A percentile compares a stretch with the other conserved stretches of the same genome.
These are phyloP conservation scores for Polyporus arcularius DNA, from an alignment of 768 basidiomycete species.

Conservation along the genomic window DNA sequence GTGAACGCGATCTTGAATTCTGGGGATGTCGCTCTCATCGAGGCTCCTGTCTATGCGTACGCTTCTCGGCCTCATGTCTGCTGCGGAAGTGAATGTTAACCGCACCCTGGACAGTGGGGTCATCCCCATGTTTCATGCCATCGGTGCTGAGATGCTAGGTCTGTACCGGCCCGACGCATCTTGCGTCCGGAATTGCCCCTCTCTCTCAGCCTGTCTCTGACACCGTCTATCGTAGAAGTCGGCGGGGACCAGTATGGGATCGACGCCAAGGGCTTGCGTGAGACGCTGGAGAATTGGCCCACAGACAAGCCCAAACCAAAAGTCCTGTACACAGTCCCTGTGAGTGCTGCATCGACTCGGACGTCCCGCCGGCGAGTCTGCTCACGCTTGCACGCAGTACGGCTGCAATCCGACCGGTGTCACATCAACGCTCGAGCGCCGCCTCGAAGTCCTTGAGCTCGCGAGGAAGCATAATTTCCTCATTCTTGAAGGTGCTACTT, in stretches of 20 bases:
- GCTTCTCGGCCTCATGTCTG: neutral
- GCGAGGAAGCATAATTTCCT: slow-evolving; percentile 75
- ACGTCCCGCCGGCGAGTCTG: neutral
- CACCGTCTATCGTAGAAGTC: slow-evolving; percentile 52
- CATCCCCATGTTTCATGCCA: slow-evolving; percentile 59
- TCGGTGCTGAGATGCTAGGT: slow-evolving; percentile 64
- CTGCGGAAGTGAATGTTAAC: slow-evolving; percentile 23
- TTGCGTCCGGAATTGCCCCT: neutral
- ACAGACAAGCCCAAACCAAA: slow-evolving; percentile 69
- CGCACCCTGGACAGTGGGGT: slow-evolving; percentile 50
- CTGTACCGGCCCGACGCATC: slow-evolving; percentile 16
- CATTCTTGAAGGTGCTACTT: slow-evolving; percentile 73
- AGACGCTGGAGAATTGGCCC: slow-evolving; percentile 77
- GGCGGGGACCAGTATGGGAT: slow-evolving; percentile 77
- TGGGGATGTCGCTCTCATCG: slow-evolving; percentile 81
- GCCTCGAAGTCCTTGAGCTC: slow-evolving; percentile 69
- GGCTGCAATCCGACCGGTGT: slow-evolving; percentile 88
- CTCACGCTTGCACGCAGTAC: slow-evolving; percentile 43
- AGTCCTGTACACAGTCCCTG: slow-evolving; percentile 79
- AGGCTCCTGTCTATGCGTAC: slow-evolving; percentile 79
- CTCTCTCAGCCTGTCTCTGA: neutral
- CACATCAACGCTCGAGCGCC: slow-evolving; percentile 69
- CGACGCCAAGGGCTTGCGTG: slow-evolving; percentile 55
- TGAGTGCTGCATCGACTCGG: slow-evolving; percentile 29
- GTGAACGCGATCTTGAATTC: slow-evolving; percentile 70